Evolutionary conservation across 495 filamentous ascomycete genomes (phyloP).

Genomic region (Penicillium herquei): DNA sequence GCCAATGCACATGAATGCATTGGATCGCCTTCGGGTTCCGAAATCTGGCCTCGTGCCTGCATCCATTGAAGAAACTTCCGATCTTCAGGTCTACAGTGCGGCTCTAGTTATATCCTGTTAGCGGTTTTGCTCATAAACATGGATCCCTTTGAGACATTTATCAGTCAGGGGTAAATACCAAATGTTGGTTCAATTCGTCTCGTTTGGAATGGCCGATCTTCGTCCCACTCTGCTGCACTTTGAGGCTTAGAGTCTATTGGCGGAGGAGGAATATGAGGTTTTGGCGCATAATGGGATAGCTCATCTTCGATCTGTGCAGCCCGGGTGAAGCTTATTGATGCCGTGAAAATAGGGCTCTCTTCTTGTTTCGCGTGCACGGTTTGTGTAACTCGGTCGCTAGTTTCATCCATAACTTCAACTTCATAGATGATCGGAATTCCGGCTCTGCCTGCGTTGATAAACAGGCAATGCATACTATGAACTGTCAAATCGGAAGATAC

Average conservation of each 20-base stretch:
- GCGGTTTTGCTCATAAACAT: neutral
- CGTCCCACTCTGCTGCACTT: neutral
- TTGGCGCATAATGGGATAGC: neutral
- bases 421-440: neutral
- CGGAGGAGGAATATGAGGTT: neutral
- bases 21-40: neutral
- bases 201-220: neutral
- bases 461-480: neutral
- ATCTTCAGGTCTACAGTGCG: neutral
- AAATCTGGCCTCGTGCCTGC: neutral
- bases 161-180: neutral
- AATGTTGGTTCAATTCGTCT: neutral
- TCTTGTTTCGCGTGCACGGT: neutral
- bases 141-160: neutral
- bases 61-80: neutral
- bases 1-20: neutral
- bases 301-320: neutral
- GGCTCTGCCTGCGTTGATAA: neutral
- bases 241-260: neutral
- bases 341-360: neutral
- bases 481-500: neutral
- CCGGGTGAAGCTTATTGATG: neutral
- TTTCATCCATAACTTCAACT: neutral
- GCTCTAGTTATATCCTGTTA: slow-evolving; percentile 23
- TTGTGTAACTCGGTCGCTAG: neutral